These are phyloP conservation scores for Uromyces viciae-fabae DNA, from an alignment of 1,284 basidiomycete genomes.

Conservation along the genomic window DNA sequence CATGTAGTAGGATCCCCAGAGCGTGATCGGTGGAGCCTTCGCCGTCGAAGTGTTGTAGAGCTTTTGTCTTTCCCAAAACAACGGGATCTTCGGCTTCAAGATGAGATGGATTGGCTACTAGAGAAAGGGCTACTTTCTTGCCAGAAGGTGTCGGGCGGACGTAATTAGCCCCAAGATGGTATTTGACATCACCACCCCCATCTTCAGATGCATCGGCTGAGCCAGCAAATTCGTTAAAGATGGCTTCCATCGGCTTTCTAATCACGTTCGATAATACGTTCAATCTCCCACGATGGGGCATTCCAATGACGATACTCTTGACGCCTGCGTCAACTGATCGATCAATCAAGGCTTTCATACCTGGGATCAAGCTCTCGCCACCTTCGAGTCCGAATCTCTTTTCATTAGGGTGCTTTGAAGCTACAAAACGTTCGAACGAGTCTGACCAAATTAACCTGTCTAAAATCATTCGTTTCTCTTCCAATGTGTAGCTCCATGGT, in stretches of 20 bases:
- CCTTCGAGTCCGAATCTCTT: slow-evolving; percentile 99
- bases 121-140: slow-evolving; percentile 93
- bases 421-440: slow-evolving; percentile 97
- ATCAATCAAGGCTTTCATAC: slow-evolving; percentile 99
- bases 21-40: slow-evolving; percentile 71
- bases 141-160: slow-evolving; percentile 95
- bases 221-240: slow-evolving; percentile 93
- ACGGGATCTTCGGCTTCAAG: slow-evolving; percentile 95
- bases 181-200: slow-evolving; percentile 96
- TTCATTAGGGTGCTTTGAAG: slow-evolving; percentile 98
- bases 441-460: slow-evolving; percentile 99
- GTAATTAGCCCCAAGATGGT: slow-evolving; percentile 97
- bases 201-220: slow-evolving; percentile 66
- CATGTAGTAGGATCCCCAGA: slow-evolving; percentile 92
- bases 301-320: slow-evolving; percentile 93
- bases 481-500: slow-evolving; percentile 96
- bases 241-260: slow-evolving; percentile 95
- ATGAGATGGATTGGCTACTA: slow-evolving; percentile 98
- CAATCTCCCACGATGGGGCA: slow-evolving; percentile 98
- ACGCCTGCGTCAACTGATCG: slow-evolving; percentile 94
- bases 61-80: slow-evolving; percentile 94
- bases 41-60: slow-evolving; percentile 88
- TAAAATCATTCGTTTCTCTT: slow-evolving; percentile 98
- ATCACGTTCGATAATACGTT: slow-evolving; percentile 99
- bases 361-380: slow-evolving; percentile 93